Base-by-base conservation (phyloP, 768 basidiomycete genomes). In the Podaxis sp. region DNA sequence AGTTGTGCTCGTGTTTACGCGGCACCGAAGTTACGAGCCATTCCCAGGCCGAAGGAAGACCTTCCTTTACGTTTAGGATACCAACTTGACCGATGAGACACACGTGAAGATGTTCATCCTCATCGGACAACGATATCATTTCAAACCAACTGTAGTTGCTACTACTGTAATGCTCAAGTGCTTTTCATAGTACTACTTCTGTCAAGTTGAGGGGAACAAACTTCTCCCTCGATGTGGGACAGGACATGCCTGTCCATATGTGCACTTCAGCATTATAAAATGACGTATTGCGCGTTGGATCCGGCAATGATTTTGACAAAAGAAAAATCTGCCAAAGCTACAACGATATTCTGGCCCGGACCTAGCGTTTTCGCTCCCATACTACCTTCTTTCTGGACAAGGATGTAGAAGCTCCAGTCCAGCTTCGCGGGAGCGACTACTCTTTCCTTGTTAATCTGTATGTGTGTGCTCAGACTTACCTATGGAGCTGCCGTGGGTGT, bases 61-160 rank as follows among this genome's bases (percentile, higher is more conserved):
- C 59, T 77, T 73, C 56, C 65, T 75, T 14, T 72, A 75, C n/a
- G 73, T 75, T 57, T 71, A 68, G 14, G 72, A 68, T 5, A 71
- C 62, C 5, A 50, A 64, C 14, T 67, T 70, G 38, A 63, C 67
- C 6, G 68, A 74, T 59, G 74, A 72, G 14, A 72, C 75, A 0
- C 69, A 70, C 6, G 73, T 76, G 3, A 71, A 76, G 50, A 70
- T 76, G 71, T 74, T 40, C 55, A 69, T 64, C 9, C 14, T 44
- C 6, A 16, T 9, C n/a, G 5, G 23, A 36, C 48, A 1, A 42
- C 27, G 3, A 44, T 18, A 40, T 40, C 18, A 44, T 6, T 44
- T 7, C 7, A 13, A 44, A 11, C 44, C 48, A 67, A 62, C 28
- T 67, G 63, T 32, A 66, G 67, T 27, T 69, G 63, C 37, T 63